Evolutionary conservation across 352 stramenopile genomes (phyloP).

Genomic region (Nothophytophthora sp.): DNA sequence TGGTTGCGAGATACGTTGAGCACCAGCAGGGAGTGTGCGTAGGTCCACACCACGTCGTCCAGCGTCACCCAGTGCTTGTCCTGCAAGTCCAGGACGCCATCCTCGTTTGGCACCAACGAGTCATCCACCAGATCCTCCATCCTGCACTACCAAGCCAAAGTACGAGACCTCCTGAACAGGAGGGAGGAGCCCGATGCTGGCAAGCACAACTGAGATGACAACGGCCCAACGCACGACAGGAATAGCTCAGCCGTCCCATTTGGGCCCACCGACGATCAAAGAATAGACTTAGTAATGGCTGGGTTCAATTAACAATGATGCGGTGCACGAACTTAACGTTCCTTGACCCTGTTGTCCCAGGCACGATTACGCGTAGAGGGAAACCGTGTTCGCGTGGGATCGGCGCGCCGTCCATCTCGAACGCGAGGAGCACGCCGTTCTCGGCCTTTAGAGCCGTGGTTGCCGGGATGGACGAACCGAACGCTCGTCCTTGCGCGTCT

Average conservation of each 20-base stretch:
- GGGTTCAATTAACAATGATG: constrained; percentile 49
- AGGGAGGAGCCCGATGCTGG: no score
- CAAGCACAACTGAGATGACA: no score
- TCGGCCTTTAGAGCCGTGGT: constrained; percentile 87
- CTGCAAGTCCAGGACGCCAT: constrained; percentile 69
- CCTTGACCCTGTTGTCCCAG: constrained; percentile 84
- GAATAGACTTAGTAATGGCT: no score
- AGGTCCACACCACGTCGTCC: constrained; percentile 79
- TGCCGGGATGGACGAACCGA: constrained; percentile 80
- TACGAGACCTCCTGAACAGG: no score
- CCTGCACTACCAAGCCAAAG: no score
- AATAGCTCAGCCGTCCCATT: no score
- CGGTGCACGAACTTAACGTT: constrained; percentile 95
- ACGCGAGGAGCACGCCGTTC: constrained; percentile 93
- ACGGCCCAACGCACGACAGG: no score
- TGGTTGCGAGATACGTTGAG: constrained; percentile 77
- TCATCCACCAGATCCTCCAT: constrained; percentile 84
- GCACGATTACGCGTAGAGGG: constrained; percentile 92
- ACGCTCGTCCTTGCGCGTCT: constrained; percentile 43
- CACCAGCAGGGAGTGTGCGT: constrained; percentile 60
- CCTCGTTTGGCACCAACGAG: constrained; percentile 59
- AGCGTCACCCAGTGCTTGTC: constrained; percentile 83
- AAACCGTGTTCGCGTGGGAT: constrained; percentile 93
- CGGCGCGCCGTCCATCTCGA: constrained; percentile 93
- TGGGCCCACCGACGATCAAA: no score